Conservation (phyloP, 768 basidiomycete species). For the Rhodocollybia butyracea region DNA sequence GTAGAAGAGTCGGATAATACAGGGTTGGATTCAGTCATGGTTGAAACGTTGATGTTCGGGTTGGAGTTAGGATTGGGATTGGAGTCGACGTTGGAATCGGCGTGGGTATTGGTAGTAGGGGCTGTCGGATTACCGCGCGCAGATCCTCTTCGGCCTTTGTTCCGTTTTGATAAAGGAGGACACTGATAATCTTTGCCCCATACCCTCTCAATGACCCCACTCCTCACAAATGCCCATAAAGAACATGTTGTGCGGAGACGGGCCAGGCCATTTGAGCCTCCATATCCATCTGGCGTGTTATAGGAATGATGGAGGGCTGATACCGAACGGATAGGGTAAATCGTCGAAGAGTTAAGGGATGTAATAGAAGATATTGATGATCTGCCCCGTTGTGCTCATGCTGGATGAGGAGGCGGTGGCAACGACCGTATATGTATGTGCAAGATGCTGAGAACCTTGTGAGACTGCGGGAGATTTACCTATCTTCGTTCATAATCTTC, state of each 20-base stretch:
- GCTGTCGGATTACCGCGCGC: too few species aligned
- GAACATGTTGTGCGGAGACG: constrained; percentile 86
- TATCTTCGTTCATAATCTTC: constrained; percentile 76
- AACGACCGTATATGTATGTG: neutral
- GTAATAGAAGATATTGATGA: neutral
- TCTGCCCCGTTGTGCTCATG: neutral
- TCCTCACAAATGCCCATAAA: constrained; percentile 85
- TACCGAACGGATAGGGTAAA: neutral
- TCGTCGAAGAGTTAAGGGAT: neutral
- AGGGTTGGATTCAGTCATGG: too few species aligned
- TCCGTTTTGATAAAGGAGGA: too few species aligned
- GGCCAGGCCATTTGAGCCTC: constrained; percentile 69
- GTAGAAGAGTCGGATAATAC: too few species aligned
- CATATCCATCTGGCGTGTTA: constrained; percentile 18
- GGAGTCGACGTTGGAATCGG: too few species aligned
- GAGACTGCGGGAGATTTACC: constrained; percentile 43
- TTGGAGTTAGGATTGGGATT: too few species aligned
- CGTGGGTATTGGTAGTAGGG: too few species aligned
- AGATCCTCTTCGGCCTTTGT: too few species aligned
- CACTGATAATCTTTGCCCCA: constrained; percentile 80
- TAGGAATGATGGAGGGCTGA: neutral
- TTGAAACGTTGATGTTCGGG: too few species aligned
- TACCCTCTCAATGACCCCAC: constrained; percentile 75
- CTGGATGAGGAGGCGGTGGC: neutral
- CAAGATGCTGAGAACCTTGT: constrained; percentile 2